Base-by-base conservation (phyloP, 768 basidiomycete species). In the Bullera alba region DNA sequence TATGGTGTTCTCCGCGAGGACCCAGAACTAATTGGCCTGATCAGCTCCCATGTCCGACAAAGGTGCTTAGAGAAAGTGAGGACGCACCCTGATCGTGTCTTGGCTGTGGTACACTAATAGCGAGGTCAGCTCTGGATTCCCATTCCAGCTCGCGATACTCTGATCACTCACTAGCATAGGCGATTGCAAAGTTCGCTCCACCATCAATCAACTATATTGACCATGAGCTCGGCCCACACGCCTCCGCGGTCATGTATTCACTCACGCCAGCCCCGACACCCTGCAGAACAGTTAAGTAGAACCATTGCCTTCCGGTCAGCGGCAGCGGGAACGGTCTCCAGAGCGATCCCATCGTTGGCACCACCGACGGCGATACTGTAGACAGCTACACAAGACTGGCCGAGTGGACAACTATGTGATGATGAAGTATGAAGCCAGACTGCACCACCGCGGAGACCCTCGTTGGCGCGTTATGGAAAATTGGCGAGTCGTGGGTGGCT, bases 141-240 rank as follows among this genome's bases (percentile, higher is more conserved):
- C n/a, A 34, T 10, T 10, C 42, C 6, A 10, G 22, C 6, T 10
- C 27, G 3, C 2, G 8, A 19, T 21, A 7, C 15, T 7, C 19
- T 39, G 38, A 39, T 23, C 2, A 58, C 52, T 44, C 29, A 58
- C 57, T 60, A n/a, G 53, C 56, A 57, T 66, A 72, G 4, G 67
- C 69, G 7, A 73, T 70, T 3, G 54, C 70, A 53, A 71, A 71
- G 47, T 73, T 73, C 12, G 62, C 61, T 5, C 68, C 71, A 23
- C 61, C 67, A 49, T 70, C 69, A 25, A 72, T 63, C 28, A 70
- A 37, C 60, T 61, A 29, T 4, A 21, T n/a, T n/a, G n/a, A n/a
- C n/a, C n/a, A n/a, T n/a, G n/a, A 16, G n/a, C n/a, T n/a, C n/a
- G n/a, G n/a, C n/a, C n/a, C n/a, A n/a, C n/a, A n/a, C 7, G n/a